These are phyloP conservation scores for Russula olivacea DNA, from an alignment of 768 basidiomycete species.

Conservation along the genomic window DNA sequence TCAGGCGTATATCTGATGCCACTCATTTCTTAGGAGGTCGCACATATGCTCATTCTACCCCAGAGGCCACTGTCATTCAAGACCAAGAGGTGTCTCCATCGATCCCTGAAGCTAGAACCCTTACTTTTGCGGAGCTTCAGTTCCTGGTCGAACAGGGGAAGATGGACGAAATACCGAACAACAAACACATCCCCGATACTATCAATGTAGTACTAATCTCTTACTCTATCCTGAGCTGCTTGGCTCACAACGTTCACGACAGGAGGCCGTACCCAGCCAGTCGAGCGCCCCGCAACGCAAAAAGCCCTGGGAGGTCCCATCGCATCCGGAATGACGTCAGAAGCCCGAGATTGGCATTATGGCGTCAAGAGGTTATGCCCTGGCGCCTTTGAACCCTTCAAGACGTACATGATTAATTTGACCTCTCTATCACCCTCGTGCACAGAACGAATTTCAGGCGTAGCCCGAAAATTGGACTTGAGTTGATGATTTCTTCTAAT, in stretches of 20 bases:
- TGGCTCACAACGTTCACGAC: conserved; percentile 4
- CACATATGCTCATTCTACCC: not conserved
- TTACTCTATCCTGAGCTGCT: conserved; percentile 5
- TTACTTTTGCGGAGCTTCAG: conserved; percentile 65
- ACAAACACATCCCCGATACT: conserved; percentile 60
- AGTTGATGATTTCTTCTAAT: too few relatives aligned
- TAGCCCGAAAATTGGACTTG: too few relatives aligned
- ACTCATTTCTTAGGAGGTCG: not conserved
- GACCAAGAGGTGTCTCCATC: conserved; percentile 3
- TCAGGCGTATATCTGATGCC: not conserved
- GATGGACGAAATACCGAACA: conserved; percentile 72
- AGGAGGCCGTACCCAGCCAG: conserved; percentile 54
- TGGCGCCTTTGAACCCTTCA: not conserved
- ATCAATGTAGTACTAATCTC: conserved; percentile 47
- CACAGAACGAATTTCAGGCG: too few relatives aligned
- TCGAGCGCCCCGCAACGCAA: conserved; percentile 46
- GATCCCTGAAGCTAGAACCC: conserved; percentile 30
- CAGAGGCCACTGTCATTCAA: not conserved
- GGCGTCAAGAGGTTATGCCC: not conserved
- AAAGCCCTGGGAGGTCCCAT: conserved; percentile 64
- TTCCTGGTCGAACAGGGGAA: conserved; percentile 65
- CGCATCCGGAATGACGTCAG: conserved; percentile 1
- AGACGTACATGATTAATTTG: too few relatives aligned
- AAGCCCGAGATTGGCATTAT: not conserved
- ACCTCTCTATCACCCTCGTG: too few relatives aligned